Evolutionary conservation across 2,329 filamentous ascomycete species (phyloP).

Genomic region (Xylaria sp.): DNA sequence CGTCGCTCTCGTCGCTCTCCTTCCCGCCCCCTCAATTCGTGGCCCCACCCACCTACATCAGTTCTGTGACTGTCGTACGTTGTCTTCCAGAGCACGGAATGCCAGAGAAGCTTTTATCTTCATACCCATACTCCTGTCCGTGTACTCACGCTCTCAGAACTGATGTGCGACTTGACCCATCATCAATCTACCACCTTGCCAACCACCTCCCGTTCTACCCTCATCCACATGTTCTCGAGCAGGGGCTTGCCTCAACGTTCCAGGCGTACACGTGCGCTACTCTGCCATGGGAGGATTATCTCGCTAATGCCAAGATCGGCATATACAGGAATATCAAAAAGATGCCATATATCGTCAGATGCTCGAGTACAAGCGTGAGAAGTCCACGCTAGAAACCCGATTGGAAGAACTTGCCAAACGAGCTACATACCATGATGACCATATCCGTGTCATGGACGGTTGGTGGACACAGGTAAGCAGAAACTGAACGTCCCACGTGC

Average conservation of each 20-base stretch:
- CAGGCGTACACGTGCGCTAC: conserved; percentile 42
- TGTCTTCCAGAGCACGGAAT: conserved; percentile 32
- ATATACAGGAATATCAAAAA: conserved; percentile 83
- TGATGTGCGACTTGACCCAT: conserved; percentile 48
- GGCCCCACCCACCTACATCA: conserved; percentile 39
- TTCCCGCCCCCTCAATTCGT: conserved; percentile 24
- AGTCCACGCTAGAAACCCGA: conserved; percentile 81
- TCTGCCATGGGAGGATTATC: conserved; percentile 41
- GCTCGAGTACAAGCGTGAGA: conserved; percentile 96
- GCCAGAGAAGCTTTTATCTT: conserved; percentile 41
- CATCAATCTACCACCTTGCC: conserved; percentile 44
- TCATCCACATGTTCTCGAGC: conserved; percentile 43
- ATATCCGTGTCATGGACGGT: conserved; percentile 86
- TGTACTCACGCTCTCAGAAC: conserved; percentile 52
- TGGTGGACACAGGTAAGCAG: conserved; percentile 90
- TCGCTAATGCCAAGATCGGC: conserved; percentile 53
- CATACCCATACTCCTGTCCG: conserved; percentile 40
- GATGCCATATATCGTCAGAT: conserved; percentile 97
- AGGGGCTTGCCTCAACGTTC: conserved; percentile 44
- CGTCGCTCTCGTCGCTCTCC: conserved; percentile 24
- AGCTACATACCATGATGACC: conserved; percentile 87
- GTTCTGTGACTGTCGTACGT: conserved; percentile 27
- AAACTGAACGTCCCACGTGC: not conserved
- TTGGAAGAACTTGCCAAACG: conserved; percentile 83
- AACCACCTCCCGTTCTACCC: conserved; percentile 39